Percentiles rank a stretch among this genome's conserved stretches.
Evolutionary conservation across 371 early-diverging fungal genomes (phyloP).

Genomic region (Mucor plumbeus): DNA sequence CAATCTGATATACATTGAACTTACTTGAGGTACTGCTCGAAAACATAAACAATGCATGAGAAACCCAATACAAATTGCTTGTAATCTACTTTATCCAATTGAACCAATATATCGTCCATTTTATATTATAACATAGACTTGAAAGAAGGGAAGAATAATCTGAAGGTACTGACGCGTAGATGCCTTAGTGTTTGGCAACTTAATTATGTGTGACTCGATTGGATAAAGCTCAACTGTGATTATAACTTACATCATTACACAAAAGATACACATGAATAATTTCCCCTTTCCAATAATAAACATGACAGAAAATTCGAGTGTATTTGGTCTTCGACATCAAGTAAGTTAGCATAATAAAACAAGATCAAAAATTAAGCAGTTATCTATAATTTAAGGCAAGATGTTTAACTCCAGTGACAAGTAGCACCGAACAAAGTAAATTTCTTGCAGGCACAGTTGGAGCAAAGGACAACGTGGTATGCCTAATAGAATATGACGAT

Average conservation of each 20-base stretch:
- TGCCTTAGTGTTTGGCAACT: not conserved
- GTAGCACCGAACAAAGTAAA: conserved; percentile 68
- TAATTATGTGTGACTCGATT: not conserved
- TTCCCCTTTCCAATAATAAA: not conserved
- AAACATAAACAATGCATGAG: conserved; percentile 64
- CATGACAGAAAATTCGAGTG: conserved; percentile 59
- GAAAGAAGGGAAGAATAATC: not conserved
- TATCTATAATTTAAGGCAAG: conserved; percentile 54
- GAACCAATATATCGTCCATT: conserved; percentile 23
- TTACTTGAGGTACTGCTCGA: conserved; percentile 77
- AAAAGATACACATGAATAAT: not conserved
- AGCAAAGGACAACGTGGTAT: conserved; percentile 65
- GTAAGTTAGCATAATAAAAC: conserved; percentile 30
- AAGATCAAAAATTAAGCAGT: not conserved
- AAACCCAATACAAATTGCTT: conserved; percentile 80
- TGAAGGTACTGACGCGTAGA: conserved; percentile 1
- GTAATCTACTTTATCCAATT: conserved; percentile 56
- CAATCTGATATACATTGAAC: not conserved
- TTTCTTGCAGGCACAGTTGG: conserved; percentile 81
- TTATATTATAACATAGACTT: not conserved
- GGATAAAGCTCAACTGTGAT: not conserved
- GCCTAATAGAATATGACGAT: conserved; percentile 74
- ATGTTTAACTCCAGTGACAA: conserved; percentile 68
- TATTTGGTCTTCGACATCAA: conserved; percentile 75
- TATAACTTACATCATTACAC: not conserved